phyloP scores from a whole-genome alignment of 306 rosid genomes.

The Quillaja saponaria region DNA sequence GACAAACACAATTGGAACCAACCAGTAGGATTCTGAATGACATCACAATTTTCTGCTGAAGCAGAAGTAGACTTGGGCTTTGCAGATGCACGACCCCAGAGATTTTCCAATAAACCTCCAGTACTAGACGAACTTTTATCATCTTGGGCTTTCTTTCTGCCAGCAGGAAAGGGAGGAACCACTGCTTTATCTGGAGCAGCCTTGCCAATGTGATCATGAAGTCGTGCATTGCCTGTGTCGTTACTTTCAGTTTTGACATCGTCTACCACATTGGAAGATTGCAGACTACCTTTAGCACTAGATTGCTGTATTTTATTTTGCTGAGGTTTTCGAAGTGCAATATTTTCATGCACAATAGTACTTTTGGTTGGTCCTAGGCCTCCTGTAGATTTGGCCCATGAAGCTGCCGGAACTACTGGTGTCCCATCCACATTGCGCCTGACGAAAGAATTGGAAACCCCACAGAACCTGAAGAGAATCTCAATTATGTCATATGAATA shows the following conservation, averaged over 20 bases:
- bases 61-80: conserved; percentile 56
- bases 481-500: conserved; percentile 6
- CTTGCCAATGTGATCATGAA: conserved; percentile 48
- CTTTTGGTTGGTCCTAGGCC: conserved; percentile 43
- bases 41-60: conserved; percentile 42
- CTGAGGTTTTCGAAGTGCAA: conserved; percentile 32
- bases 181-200: conserved; percentile 53
- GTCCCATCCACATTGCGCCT: conserved; percentile 51
- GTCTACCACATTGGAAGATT: conserved; percentile 47
- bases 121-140: conserved; percentile 58
- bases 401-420: conserved; percentile 39
- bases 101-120: conserved; percentile 75
- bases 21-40: conserved; percentile 54
- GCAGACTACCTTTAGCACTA: conserved; percentile 44
- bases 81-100: conserved; percentile 78
- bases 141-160: conserved; percentile 60
- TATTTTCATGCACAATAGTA: conserved; percentile 25
- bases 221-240: conserved; percentile 43
- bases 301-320: conserved; percentile 39
- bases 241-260: conserved; percentile 62
- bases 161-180: conserved; percentile 51
- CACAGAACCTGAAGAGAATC: conserved; percentile 68
- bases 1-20: conserved; percentile 39
- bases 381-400: conserved; percentile 40
- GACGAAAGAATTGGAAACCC: conserved; percentile 70